These are phyloP conservation scores for Colletotrichum sp. DNA, from an alignment of 2,329 filamentous ascomycete genomes.

Conservation along the genomic window DNA sequence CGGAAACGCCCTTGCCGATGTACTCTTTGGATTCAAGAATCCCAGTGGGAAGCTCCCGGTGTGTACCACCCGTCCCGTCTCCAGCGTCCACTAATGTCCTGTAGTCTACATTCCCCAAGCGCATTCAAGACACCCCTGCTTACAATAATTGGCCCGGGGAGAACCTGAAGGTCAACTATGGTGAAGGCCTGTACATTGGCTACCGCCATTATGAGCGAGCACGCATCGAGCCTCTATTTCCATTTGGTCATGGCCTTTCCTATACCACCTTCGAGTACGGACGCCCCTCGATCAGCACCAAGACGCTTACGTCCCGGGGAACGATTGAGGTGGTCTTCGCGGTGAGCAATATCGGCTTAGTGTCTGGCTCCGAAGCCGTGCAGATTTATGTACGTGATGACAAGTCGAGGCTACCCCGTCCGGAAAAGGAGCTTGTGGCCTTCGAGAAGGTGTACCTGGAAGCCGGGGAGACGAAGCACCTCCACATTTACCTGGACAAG, in stretches of 20 bases:
- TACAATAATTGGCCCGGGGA: slow-evolving; percentile 78
- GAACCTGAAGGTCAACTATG: slow-evolving; percentile 71
- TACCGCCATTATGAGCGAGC: slow-evolving; percentile 75
- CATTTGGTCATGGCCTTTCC: slow-evolving; percentile 76
- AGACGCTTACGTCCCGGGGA: slow-evolving; percentile 41
- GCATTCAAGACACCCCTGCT: slow-evolving; percentile 70
- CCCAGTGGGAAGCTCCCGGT: slow-evolving; percentile 73
- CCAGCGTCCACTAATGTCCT: not conserved
- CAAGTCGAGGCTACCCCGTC: slow-evolving; percentile 66
- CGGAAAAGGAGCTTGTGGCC: slow-evolving; percentile 73
- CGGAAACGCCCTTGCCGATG: slow-evolving; percentile 72
- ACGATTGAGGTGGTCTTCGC: slow-evolving; percentile 52
- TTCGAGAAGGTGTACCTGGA: slow-evolving; percentile 70
- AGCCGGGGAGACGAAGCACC: slow-evolving; percentile 58
- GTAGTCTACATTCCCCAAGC: slow-evolving; percentile 68
- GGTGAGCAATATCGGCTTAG: slow-evolving; percentile 59
- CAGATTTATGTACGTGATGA: slow-evolving; percentile 72
- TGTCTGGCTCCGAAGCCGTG: slow-evolving; percentile 67
- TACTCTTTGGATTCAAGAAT: slow-evolving; percentile 67
- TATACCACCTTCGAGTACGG: slow-evolving; percentile 75
- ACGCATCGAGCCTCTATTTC: slow-evolving; percentile 65
- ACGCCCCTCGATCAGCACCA: slow-evolving; percentile 53
- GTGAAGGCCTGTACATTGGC: slow-evolving; percentile 75
- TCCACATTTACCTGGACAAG: slow-evolving; percentile 51
- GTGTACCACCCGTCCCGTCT: slow-evolving; percentile 19